A percentile compares a stretch with the other conserved stretches of the same genome.
Evolutionary conservation across 208 protist genomes (phyloP).

Genomic region (Zelonia costaricensis): DNA sequence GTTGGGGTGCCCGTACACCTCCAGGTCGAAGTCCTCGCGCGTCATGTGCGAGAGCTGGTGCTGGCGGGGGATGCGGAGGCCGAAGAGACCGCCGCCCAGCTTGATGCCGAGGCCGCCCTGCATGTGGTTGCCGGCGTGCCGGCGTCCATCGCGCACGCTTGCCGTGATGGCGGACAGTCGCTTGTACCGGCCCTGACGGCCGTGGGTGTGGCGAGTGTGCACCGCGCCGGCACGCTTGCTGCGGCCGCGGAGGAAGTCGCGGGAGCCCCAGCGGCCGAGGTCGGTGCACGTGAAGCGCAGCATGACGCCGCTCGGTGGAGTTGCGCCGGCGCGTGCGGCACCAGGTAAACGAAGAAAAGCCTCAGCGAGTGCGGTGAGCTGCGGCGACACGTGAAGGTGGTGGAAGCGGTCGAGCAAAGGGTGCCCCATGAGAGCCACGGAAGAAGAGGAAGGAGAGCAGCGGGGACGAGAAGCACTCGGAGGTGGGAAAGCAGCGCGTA

Average conservation of each 20-base stretch:
- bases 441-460: background rate
- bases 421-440: no score
- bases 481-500: no score
- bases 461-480: no score
- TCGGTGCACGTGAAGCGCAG: slow-evolving; percentile 14
- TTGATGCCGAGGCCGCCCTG: slow-evolving; percentile 83
- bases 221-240: slow-evolving; percentile 77
- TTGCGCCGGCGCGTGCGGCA: no score
- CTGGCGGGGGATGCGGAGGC: slow-evolving; percentile 81
- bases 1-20: slow-evolving; percentile 84
- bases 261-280: slow-evolving; percentile 73
- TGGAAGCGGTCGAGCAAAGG: no score
- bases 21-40: slow-evolving; percentile 67
- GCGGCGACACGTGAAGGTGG: no score
- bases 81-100: slow-evolving; percentile 87
- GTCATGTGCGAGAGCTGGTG: slow-evolving; percentile 77
- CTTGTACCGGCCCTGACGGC: slow-evolving; percentile 77
- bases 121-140: slow-evolving; percentile 75
- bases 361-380: no score
- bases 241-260: slow-evolving; percentile 78
- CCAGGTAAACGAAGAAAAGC: background rate
- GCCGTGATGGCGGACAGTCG: slow-evolving; percentile 52
- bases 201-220: slow-evolving; percentile 87
- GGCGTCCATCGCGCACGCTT: slow-evolving; percentile 77
- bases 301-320: no score